Base-by-base conservation (phyloP, 1,139 yeast genomes). In the Geotrichum aggregatum region DNA sequence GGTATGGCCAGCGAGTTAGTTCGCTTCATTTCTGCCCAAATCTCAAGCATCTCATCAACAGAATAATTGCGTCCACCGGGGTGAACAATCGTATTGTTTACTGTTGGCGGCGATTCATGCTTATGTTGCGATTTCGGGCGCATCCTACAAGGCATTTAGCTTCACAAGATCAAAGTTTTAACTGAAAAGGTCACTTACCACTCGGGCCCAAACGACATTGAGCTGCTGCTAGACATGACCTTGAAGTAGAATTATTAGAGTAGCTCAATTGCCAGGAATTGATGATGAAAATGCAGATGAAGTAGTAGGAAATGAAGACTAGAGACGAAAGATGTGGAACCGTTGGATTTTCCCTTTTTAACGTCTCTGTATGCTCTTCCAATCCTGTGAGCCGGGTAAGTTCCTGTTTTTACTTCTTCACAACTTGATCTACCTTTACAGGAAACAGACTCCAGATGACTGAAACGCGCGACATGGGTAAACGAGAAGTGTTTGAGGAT, bases 21-120 rank as follows among this genome's bases (percentile, higher is more conserved):
- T 16, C 58, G 56, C 64, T 76, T 72, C 66, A 79, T 71, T 39
- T 72, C 69, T 34, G 71, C 67, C 78, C 82, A 81, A 19, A 80
- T 76, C 42, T 74, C 71, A 55, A 82, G 73, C 56, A 82, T 76
- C 56, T 82, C 80, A 35, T 76, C 75, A 66, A 79, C 70, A 14
- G 77, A 63, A 59, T 82, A 82, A 44, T 55, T 59, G 21, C 57
- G 54, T 26, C 70, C 66, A 16, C 58, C 57, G 1, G 45, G 50
- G 36, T 56, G n/a, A 5, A 8, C 28, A 24, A 24, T 24, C 28
- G 28, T 5, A 8, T 24, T 24, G 28, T 24, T 24, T 24, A n/a
- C n/a, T 3, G 28, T 56, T 16, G 44, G 47, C 39, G 13, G 21
- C 10, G 18, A 11, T 28, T 43, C 35, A 36, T 36, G 14, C 14